Evolutionary conservation across 257 asterid species (phyloP), one percentile per base, ranked within the genome.

Genomic region (Solanum dulcamara): DNA sequence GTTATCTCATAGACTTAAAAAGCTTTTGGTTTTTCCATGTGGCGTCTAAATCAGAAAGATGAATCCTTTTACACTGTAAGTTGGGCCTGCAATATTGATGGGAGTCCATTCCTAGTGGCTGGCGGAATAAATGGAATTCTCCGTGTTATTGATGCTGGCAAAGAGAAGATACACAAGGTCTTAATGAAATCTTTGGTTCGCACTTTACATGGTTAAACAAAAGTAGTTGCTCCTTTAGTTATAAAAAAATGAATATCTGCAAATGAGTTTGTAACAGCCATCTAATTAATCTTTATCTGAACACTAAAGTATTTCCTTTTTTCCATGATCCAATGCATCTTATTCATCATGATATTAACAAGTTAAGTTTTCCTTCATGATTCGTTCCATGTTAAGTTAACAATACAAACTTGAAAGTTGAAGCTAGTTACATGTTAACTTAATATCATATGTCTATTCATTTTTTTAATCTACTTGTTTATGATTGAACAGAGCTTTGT

Each of bases 51-150:
- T 88, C 97, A 96, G 99, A 96, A 96, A 88, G 99, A 96, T 87
- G 99, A 96, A 86, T 95, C 98, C 2, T 96, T 96, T 87, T 95
- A 96, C 91, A 96, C 99, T 55, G 98, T 96, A 75, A 93, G 98
- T 83, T 96, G 99, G 99, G 99, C 98, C 48, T 95, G 99, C 91
- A 92, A 92, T 89, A 81, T 87, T 84, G 95, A 94, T 83, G 99
- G 98, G 80, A 87, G 92, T 7, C 98, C 98, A 28, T 92, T 96
- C 72, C 66, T 96, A 87, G 96, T 94, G 89, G 98, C 99, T 64
- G 98, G 99, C 74, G 98, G 98, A 85, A 91, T 90, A 70, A 95
- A 95, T 88, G 98, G 98, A 70, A 87, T 96, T 75, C 92, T 96
- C 55, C 97, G 98, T 66, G 98, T 94, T 70, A 93, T 95, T 85